Evolutionary conservation across 2,329 filamentous ascomycete genomes (phyloP).

Genomic region (Sphaceloma murrayae): DNA sequence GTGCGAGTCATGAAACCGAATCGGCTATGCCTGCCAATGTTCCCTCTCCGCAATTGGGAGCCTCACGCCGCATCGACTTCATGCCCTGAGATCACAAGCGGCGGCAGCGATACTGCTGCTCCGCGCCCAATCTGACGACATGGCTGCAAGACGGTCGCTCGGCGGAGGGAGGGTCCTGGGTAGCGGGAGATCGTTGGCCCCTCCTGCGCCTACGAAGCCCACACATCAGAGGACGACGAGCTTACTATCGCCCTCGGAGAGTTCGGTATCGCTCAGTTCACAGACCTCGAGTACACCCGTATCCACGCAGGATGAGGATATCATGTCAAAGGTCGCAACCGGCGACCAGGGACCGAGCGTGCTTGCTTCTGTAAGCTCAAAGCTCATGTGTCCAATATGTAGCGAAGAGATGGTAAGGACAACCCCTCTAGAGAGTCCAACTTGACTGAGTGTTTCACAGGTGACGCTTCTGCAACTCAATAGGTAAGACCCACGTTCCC

Average conservation of each 20-base stretch:
- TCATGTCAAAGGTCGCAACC: conserved; percentile 70
- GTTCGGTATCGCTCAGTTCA: conserved; percentile 69
- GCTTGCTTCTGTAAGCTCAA: conserved; percentile 50
- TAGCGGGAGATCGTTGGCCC: conserved; percentile 71
- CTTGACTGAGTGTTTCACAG: conserved; percentile 35
- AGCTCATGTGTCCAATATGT: conserved; percentile 92
- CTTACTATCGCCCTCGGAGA: conserved; percentile 54
- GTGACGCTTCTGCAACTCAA: conserved; percentile 89
- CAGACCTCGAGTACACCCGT: conserved; percentile 63
- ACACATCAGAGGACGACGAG: conserved; percentile 36
- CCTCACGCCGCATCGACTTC: background rate
- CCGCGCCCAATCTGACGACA: conserved; percentile 31
- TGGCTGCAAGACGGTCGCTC: conserved; percentile 72
- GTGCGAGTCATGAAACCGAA: conserved; percentile 8
- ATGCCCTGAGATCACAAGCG: conserved; percentile 9
- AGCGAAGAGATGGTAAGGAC: conserved; percentile 81
- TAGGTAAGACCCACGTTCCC: conserved; percentile 40
- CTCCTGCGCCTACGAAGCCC: conserved; percentile 43
- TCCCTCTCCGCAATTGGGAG: conserved; percentile 1
- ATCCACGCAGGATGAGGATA: conserved; percentile 64
- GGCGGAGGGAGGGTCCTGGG: conserved; percentile 88
- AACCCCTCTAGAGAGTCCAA: background rate
- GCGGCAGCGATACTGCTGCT: conserved; percentile 15
- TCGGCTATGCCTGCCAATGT: background rate
- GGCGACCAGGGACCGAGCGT: conserved; percentile 48